Conservation (phyloP, 768 basidiomycete species). For the Cytidiella melzeri region DNA sequence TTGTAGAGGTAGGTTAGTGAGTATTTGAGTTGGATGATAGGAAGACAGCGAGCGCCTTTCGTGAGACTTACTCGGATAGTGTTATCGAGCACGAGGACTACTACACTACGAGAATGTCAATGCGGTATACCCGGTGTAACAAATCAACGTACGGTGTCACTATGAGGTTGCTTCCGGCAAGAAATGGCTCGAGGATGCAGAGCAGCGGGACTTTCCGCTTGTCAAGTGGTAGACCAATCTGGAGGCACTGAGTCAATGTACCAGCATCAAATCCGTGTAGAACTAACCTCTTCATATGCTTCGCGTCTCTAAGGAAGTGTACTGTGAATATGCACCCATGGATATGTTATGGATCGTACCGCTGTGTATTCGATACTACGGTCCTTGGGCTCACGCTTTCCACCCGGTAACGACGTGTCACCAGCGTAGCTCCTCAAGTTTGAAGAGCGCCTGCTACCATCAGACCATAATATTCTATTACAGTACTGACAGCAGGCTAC, state of each 20-base stretch:
- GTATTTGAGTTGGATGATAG: not conserved
- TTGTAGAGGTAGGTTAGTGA: not conserved
- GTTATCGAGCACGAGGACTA: slow-evolving; percentile 79
- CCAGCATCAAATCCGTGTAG: not conserved
- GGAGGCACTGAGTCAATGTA: not conserved
- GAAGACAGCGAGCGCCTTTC: not conserved
- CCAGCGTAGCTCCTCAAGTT: slow-evolving; percentile 74
- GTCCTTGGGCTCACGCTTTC: slow-evolving; percentile 70
- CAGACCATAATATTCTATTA: not conserved
- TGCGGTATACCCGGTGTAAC: not conserved
- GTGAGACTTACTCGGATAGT: slow-evolving; percentile 51
- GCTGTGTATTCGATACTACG: slow-evolving; percentile 72
- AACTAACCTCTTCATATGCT: slow-evolving; percentile 80
- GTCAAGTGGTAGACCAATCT: slow-evolving; percentile 84
- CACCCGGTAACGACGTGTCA: slow-evolving; percentile 86
- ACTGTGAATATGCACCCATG: not conserved
- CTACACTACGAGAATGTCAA: slow-evolving; percentile 46
- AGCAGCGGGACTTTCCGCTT: slow-evolving; percentile 63
- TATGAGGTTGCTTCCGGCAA: slow-evolving; percentile 63
- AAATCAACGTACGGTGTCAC: slow-evolving; percentile 73
- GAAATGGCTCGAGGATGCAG: slow-evolving; percentile 74
- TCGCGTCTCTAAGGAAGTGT: slow-evolving; percentile 57
- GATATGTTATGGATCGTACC: slow-evolving; percentile 39
- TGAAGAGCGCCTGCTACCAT: slow-evolving; percentile 54
- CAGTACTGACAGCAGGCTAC: slow-evolving; percentile 21